These are phyloP conservation scores for Colletotrichum lentis DNA, from an alignment of 2,329 filamentous ascomycete genomes.

Conservation along the genomic window DNA sequence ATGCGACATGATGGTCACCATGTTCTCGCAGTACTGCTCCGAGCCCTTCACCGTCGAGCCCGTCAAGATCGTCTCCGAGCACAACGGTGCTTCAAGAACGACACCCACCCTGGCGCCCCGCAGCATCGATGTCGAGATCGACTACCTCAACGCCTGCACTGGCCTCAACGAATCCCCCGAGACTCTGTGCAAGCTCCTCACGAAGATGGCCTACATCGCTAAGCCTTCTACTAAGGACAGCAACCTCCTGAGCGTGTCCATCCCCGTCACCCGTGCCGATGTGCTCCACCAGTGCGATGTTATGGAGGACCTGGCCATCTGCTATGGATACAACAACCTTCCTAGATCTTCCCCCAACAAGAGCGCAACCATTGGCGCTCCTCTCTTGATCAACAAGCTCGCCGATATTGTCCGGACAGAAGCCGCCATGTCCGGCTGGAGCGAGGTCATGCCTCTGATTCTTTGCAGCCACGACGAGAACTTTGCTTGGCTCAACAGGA, in stretches of 20 bases:
- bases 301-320: conserved; percentile 97
- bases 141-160: conserved; percentile 93
- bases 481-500: conserved; percentile 91
- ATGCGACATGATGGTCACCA: conserved; percentile 92
- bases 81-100: conserved; percentile 84
- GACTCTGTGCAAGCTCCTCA: conserved; percentile 79
- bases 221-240: conserved; percentile 74
- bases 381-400: conserved; percentile 92
- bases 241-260: conserved; percentile 79
- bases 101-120: conserved; percentile 83
- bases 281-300: conserved; percentile 96
- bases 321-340: conserved; percentile 96
- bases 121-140: conserved; percentile 80
- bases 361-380: conserved; percentile 84
- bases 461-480: conserved; percentile 99
- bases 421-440: conserved; percentile 93
- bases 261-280: conserved; percentile 91
- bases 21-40: conserved; percentile 93
- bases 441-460: conserved; percentile 93
- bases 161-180: conserved; percentile 79
- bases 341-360: conserved; percentile 87
- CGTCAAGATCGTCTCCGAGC: conserved; percentile 88
- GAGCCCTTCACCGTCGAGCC: conserved; percentile 94
- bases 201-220: conserved; percentile 88
- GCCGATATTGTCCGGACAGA: conserved; percentile 89